phyloP scores from a whole-genome alignment of 225 moss, liverwort and hornwort genomes.

The Anthoceros angustus region DNA sequence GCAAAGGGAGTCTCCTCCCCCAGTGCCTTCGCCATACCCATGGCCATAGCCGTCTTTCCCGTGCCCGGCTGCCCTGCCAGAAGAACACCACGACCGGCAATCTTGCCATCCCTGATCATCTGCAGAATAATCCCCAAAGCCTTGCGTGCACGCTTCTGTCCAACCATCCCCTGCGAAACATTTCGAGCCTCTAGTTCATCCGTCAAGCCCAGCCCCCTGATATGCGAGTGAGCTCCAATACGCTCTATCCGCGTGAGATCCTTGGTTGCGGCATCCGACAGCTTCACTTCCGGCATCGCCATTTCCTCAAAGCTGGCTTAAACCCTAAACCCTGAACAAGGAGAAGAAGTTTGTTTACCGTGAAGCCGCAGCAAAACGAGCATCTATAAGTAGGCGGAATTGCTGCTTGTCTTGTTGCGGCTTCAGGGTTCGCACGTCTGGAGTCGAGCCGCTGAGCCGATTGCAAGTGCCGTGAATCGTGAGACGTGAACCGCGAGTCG shows the following conservation, averaged over 20 bases:
- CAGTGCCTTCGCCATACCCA: neutral
- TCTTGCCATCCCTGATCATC: slow-evolving; percentile 4
- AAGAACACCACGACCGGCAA: neutral
- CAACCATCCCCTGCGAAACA: slow-evolving; percentile 1
- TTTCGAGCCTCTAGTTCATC: neutral
- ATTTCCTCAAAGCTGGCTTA: slow-evolving; percentile 13
- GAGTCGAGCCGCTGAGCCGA: too few species aligned
- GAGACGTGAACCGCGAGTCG: neutral
- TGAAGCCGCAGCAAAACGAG: too few species aligned
- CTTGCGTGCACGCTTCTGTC: neutral
- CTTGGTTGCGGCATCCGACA: neutral
- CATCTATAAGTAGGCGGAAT: too few species aligned
- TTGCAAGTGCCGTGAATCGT: too few species aligned
- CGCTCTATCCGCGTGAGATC: slow-evolving; percentile 4
- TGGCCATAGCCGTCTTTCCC: neutral
- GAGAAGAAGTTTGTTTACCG: neutral
- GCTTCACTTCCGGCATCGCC: slow-evolving; percentile 21
- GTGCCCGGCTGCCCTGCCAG: neutral
- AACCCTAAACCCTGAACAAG: slow-evolving; percentile 5
- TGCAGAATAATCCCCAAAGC: neutral
- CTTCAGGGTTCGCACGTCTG: too few species aligned
- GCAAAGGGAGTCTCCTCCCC: slow-evolving; percentile 2
- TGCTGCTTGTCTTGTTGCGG: too few species aligned
- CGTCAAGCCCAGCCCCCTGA: neutral
- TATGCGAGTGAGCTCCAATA: neutral